phyloP scores from a whole-genome alignment of 2,329 filamentous ascomycete genomes.

The Trichoderma sp. region DNA sequence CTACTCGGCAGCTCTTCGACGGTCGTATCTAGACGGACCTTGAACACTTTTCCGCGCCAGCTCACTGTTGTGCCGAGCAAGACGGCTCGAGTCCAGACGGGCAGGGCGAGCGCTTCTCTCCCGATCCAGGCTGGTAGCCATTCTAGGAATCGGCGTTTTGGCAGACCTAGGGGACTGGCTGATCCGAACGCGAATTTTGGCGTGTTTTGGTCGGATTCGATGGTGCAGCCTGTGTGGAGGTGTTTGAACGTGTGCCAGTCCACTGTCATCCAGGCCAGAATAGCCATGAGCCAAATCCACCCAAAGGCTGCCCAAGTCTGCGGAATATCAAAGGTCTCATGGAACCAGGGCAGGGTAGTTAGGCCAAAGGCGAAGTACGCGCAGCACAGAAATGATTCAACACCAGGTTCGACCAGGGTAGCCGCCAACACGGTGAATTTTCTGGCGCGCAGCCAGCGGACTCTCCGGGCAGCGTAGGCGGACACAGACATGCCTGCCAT shows the following conservation, averaged over 20 bases:
- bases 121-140: constrained; percentile 85
- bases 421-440: constrained; percentile 91
- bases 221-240: constrained; percentile 69
- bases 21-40: constrained; percentile 79
- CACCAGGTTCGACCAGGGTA: constrained; percentile 87
- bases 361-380: constrained; percentile 75
- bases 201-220: constrained; percentile 69
- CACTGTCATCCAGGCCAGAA: constrained; percentile 67
- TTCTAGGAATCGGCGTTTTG: constrained; percentile 57
- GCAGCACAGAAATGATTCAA: constrained; percentile 83
- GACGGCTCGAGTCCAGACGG: constrained; percentile 88
- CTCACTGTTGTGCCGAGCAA: constrained; percentile 81
- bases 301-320: constrained; percentile 67
- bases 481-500: constrained; percentile 74
- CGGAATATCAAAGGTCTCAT: constrained; percentile 49
- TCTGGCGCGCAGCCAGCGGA: constrained; percentile 86
- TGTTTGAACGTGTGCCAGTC: constrained; percentile 73
- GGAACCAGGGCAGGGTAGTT: constrained; percentile 68
- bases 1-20: constrained; percentile 49
- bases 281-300: constrained; percentile 62
- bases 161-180: constrained; percentile 35
- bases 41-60: constrained; percentile 83
- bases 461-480: constrained; percentile 76
- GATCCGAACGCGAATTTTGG: constrained; percentile 66
- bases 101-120: constrained; percentile 76